Base-by-base conservation (phyloP, 2,329 filamentous ascomycete species). In the Colletotrichum costaricense region DNA sequence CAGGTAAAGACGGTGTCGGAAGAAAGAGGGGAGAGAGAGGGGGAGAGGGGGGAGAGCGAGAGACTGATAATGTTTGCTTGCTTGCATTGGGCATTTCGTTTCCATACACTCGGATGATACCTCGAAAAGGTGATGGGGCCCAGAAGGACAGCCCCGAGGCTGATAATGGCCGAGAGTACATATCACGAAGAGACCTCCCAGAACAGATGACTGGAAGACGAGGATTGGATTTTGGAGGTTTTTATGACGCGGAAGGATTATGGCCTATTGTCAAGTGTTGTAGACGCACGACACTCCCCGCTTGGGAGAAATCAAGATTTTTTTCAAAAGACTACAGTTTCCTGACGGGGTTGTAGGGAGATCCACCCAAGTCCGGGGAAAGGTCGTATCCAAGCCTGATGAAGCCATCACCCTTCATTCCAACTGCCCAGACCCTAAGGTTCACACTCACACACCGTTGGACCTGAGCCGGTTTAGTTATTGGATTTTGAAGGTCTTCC, bases 1-100 rank as follows among this genome's bases (percentile, higher is more conserved):
- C 88, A 88, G 90, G 83, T 93, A 86, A 83, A 82, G 67, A 69
- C 26, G 38, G 42, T n/a, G 62, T 28, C 28, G 16, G 28, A 12
- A 16, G 11, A 26, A 49, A 38, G 33, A 42, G 19, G 55, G 22
- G 8, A 59, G 30, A 14, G 5, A 8, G 14, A 12, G 11, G 11
- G 11, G 42, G 71, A 57, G 55, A 66, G 59, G 58, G 60, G 46
- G 8, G 30, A 35, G 33, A 12, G 33, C 52, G 71, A 57, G 55
- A 66, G 59, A 72, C 46, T 64, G 63, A 65, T 67, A 35, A 66
- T 68, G 55, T 67, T 72, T 69, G 68, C 49, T 30, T 42, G 52
- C 59, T 52, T 67, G 49, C 63, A 59, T 71, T 67, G 63, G 60
- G 54, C 38, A 68, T 74, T 73, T 64, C 72, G 67, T 74, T 74